Percentiles rank a stretch among this genome's conserved stretches.
Conservation (phyloP, 2,329 filamentous ascomycete species). For the Graphium sp. region DNA sequence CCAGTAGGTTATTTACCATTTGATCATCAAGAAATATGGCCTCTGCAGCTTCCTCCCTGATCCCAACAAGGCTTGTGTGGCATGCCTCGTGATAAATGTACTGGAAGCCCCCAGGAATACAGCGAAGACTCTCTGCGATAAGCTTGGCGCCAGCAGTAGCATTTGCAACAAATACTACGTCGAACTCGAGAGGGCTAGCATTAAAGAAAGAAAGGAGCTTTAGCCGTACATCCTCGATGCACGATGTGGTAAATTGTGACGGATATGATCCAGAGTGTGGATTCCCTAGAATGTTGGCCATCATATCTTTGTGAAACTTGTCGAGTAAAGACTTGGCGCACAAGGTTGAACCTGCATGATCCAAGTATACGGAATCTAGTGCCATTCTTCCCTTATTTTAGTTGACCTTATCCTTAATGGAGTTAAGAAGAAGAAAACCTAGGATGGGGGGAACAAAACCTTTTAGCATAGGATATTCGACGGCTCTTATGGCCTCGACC, state of each 20-base stretch:
- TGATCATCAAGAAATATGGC: conserved; percentile 44
- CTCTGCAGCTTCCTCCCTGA: conserved; percentile 39
- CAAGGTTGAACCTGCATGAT: conserved; percentile 40
- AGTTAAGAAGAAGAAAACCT: background rate
- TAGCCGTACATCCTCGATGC: conserved; percentile 37
- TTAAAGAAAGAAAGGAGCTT: conserved; percentile 39
- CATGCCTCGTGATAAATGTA: conserved; percentile 45
- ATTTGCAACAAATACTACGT: conserved; percentile 45
- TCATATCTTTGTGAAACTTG: conserved; percentile 36
- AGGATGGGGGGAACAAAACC: conserved; percentile 22
- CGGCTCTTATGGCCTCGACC: conserved; percentile 39
- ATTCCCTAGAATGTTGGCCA: conserved; percentile 45
- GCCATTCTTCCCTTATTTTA: conserved; percentile 1
- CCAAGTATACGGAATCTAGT: conserved; percentile 29
- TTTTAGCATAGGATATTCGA: conserved; percentile 54
- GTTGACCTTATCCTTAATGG: too few relatives aligned
- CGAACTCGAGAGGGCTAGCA: conserved; percentile 39
- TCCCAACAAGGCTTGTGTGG: conserved; percentile 50
- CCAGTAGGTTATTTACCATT: conserved; percentile 26
- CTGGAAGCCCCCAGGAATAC: conserved; percentile 31
- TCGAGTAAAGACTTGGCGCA: conserved; percentile 41
- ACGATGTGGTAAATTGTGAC: conserved; percentile 36
- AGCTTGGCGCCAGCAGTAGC: conserved; percentile 47
- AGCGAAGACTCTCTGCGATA: conserved; percentile 38
- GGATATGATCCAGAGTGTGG: conserved; percentile 48